phyloP scores from a whole-genome alignment of 2,329 filamentous ascomycete species.

The Acrodontium crateriforme region DNA sequence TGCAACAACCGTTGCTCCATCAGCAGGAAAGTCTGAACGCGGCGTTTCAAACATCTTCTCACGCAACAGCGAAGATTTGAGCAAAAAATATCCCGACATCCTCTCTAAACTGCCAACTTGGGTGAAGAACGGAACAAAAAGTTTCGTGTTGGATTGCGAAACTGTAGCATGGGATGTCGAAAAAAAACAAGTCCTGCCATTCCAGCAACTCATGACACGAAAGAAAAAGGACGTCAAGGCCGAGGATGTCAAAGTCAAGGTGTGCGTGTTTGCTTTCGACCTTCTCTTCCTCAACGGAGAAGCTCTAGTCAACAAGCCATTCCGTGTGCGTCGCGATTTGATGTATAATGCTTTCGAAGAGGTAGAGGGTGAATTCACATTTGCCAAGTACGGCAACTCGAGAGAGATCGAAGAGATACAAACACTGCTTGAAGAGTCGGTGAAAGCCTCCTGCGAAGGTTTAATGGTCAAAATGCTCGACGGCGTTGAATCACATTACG shows the following conservation, averaged over 20 bases:
- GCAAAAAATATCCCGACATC: conserved; percentile 95
- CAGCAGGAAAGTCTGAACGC: conserved; percentile 50
- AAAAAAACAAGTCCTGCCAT: conserved; percentile 90
- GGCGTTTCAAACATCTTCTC: conserved; percentile 92
- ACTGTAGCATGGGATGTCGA: conserved; percentile 92
- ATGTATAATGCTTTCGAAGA: conserved; percentile 60
- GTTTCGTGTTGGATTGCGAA: conserved; percentile 97
- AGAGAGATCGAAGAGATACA: conserved; percentile 91
- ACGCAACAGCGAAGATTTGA: conserved; percentile 89
- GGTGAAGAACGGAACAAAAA: conserved; percentile 81
- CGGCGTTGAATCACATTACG: conserved; percentile 81
- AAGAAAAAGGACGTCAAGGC: conserved; percentile 95
- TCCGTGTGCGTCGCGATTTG: conserved; percentile 69
- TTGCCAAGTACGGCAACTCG: conserved; percentile 75
- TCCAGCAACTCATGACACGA: conserved; percentile 95
- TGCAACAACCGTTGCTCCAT: conserved; percentile 42
- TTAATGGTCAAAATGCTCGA: conserved; percentile 99
- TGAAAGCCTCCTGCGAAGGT: conserved; percentile 92
- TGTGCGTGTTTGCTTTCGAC: conserved; percentile 95
- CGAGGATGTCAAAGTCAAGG: conserved; percentile 90
- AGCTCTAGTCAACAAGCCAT: conserved; percentile 70
- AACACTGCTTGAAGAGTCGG: conserved; percentile 77
- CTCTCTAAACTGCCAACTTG: conserved; percentile 74
- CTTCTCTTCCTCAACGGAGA: conserved; percentile 86
- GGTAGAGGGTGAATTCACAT: conserved; percentile 79